Evolutionary conservation across 805 yeast species (phyloP).

Genomic region (Starmera dryadoides): DNA sequence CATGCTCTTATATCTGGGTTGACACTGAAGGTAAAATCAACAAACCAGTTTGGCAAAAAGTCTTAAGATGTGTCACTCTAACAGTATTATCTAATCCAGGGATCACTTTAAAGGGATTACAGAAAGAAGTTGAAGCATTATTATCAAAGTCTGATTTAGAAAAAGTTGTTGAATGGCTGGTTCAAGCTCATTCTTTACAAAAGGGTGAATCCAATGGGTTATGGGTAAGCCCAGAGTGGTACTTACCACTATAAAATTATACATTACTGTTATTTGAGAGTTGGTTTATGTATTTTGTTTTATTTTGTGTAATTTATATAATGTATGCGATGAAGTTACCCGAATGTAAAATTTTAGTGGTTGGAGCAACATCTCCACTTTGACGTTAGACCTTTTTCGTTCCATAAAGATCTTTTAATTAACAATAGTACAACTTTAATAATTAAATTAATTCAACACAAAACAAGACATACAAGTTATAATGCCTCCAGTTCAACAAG

Average conservation of each 20-base stretch:
- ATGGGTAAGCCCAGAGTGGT: slow-evolving; percentile 42
- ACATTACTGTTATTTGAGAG: not conserved
- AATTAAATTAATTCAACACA: no score
- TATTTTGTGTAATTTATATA: no score
- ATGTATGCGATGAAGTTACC: no score
- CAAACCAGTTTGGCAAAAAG: slow-evolving; percentile 48
- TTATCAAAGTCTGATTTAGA: slow-evolving; percentile 25
- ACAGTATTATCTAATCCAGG: slow-evolving; percentile 52
- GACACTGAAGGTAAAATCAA: slow-evolving; percentile 58
- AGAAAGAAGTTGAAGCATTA: slow-evolving; percentile 13
- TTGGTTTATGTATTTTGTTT: not conserved
- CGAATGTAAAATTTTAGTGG: no score
- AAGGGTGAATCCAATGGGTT: slow-evolving; percentile 30
- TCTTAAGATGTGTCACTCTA: slow-evolving; percentile 39
- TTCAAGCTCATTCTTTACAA: slow-evolving; percentile 28
- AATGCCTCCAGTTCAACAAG: slow-evolving; percentile 59
- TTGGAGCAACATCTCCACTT: no score
- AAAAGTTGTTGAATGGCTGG: slow-evolving; percentile 38
- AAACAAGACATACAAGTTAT: not conserved
- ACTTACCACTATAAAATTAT: slow-evolving; percentile 25
- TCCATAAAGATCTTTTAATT: no score
- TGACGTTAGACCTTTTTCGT: no score
- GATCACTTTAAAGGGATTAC: slow-evolving; percentile 22
- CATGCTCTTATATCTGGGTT: slow-evolving; percentile 69
- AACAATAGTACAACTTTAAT: no score